These are phyloP conservation scores for Amylostereum areolatum DNA, from an alignment of 1,284 basidiomycete genomes.

Conservation along the genomic window DNA sequence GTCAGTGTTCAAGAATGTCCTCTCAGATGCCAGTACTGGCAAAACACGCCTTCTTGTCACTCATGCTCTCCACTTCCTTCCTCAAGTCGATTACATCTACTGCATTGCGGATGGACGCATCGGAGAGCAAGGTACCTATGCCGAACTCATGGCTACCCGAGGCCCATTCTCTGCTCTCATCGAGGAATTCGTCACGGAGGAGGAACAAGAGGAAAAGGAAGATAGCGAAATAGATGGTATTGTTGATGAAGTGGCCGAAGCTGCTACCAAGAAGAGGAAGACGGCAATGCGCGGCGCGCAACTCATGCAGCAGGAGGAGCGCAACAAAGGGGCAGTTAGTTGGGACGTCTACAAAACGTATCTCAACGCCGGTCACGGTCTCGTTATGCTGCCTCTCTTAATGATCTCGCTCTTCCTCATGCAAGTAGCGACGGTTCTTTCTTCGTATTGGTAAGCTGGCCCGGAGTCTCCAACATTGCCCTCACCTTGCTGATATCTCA, in stretches of 20 bases:
- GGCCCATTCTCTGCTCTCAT: conserved; percentile 74
- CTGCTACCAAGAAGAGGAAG: conserved; percentile 30
- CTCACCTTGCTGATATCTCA: too few species aligned
- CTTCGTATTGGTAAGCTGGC: conserved; percentile 54
- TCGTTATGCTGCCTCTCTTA: conserved; percentile 47
- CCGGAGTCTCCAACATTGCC: not conserved
- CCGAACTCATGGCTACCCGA: conserved; percentile 54
- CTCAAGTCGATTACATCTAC: conserved; percentile 72
- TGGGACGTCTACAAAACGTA: conserved; percentile 48
- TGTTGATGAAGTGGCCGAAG: conserved; percentile 26
- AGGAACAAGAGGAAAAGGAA: conserved; percentile 21
- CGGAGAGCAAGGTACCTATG: conserved; percentile 72
- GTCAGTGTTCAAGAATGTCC: conserved; percentile 79
- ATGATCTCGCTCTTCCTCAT: conserved; percentile 43
- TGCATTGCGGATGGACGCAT: conserved; percentile 68
- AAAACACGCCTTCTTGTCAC: conserved; percentile 85
- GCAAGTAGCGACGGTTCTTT: conserved; percentile 57
- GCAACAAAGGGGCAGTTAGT: conserved; percentile 54
- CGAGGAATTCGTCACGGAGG: conserved; percentile 53
- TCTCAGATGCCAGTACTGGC: conserved; percentile 51
- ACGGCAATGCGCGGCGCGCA: conserved; percentile 32
- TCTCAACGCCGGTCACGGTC: conserved; percentile 48
- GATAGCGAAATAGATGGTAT: conserved; percentile 30
- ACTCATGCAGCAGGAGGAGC: conserved; percentile 64
- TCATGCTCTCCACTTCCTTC: conserved; percentile 78